Evolutionary conservation across 495 filamentous ascomycete species (phyloP).

Genomic region (Bacidia gigantensis): DNA sequence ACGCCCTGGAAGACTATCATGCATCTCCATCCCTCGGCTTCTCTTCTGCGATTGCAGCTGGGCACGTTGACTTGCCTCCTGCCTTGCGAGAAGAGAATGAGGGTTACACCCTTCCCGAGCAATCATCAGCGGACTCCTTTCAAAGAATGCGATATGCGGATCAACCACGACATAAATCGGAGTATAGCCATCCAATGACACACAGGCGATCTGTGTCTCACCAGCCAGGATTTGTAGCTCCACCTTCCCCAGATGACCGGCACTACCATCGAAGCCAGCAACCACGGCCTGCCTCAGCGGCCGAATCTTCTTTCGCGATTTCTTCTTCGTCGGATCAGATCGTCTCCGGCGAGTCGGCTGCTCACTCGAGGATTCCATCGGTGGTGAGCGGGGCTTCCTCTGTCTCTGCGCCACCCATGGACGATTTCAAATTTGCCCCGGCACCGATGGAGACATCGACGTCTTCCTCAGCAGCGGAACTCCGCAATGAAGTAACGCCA

Average conservation of each 20-base stretch:
- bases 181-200: slow-evolving; percentile 19
- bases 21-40: slow-evolving; percentile 49
- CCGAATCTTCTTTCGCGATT: slow-evolving; percentile 39
- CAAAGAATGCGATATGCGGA: slow-evolving; percentile 28
- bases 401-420: slow-evolving; percentile 47
- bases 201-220: slow-evolving; percentile 18
- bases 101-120: slow-evolving; percentile 17
- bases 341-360: slow-evolving; percentile 48
- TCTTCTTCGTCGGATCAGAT: slow-evolving; percentile 39
- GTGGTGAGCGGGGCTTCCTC: slow-evolving; percentile 70
- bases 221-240: slow-evolving; percentile 21
- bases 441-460: slow-evolving; percentile 32
- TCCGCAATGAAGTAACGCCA: slow-evolving; percentile 16
- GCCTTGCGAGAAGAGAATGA: slow-evolving; percentile 27
- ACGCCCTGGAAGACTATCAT: slow-evolving; percentile 39
- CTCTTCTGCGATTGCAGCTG: slow-evolving; percentile 48
- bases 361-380: slow-evolving; percentile 63
- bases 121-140: slow-evolving; percentile 33
- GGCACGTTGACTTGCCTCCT: slow-evolving; percentile 40
- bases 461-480: slow-evolving; percentile 29
- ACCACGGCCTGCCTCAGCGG: slow-evolving; percentile 35
- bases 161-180: slow-evolving; percentile 16
- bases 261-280: slow-evolving; percentile 19
- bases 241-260: slow-evolving; percentile 40
- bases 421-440: slow-evolving; percentile 30